These are phyloP conservation scores for Elsinoe arachidis DNA, from an alignment of 2,329 filamentous ascomycete species.

Conservation along the genomic window DNA sequence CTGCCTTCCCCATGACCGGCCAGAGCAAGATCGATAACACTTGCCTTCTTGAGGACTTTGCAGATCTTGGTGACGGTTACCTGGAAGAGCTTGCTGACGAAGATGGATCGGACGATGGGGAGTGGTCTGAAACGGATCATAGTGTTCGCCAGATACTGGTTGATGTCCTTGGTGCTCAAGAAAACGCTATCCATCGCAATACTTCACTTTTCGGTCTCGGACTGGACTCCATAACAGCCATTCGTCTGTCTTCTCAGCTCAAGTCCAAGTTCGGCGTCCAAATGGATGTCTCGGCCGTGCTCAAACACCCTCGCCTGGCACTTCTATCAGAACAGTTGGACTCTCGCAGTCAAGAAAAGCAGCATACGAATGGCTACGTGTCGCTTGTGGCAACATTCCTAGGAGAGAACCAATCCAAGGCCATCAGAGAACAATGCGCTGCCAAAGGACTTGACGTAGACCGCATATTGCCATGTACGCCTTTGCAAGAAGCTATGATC, in stretches of 20 bases:
- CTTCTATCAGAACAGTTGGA: conserved; percentile 43
- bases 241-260: conserved; percentile 55
- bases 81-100: conserved; percentile 34
- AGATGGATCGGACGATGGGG: conserved; percentile 27
- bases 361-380: neutral
- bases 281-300: conserved; percentile 58
- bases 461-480: conserved; percentile 68
- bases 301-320: conserved; percentile 60
- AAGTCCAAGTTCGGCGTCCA: conserved; percentile 39
- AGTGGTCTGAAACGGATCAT: conserved; percentile 50
- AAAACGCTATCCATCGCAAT: conserved; percentile 47
- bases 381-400: conserved; percentile 12
- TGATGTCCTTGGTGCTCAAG: conserved; percentile 39
- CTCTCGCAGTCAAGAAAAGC: conserved; percentile 19
- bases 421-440: conserved; percentile 13
- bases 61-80: conserved; percentile 35
- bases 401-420: neutral
- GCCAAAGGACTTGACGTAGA: conserved; percentile 34
- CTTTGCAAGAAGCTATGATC: conserved; percentile 82
- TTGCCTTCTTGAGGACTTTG: conserved; percentile 43
- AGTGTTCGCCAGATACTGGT: conserved; percentile 49
- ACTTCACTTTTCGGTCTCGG: conserved; percentile 72
- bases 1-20: conserved; percentile 58
- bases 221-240: conserved; percentile 75
- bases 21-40: conserved; percentile 66